Evolutionary conservation across 805 yeast genomes (phyloP), one percentile per base, ranked within the genome.

Genomic region (Zygoascus biomembranicola): DNA sequence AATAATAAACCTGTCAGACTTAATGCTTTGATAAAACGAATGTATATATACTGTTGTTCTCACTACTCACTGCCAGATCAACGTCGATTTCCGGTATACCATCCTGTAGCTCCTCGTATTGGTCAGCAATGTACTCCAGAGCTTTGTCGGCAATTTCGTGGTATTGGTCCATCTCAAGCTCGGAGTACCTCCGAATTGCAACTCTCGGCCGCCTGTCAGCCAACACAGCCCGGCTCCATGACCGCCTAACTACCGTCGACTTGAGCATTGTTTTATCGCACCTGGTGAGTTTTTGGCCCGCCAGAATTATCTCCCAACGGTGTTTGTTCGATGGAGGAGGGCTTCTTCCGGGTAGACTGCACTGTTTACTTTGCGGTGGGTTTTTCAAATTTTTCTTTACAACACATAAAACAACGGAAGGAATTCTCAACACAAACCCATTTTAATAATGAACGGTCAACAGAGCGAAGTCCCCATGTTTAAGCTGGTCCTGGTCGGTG

Each of bases 401-500:
- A 35, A 35, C 39, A 44, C 32, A 23, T 44, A 20, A 20, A 23
- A 13, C 47, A 44, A 20, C 16, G 32, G 13, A 44, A 23, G 14
- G 20, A 44, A 44, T 10, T 18, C 44, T n/a, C 14, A 44, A 44
- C 31, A 44, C 14, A 20, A 23, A 4, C 31, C 16, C 2, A 3
- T 13, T 19, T 13, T 14, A 16, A 44, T 19, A 14, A 48, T 39
- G 44, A 49, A 39, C 46, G 47, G 46, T 37, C 43, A 49, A 18
- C 44, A 49, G n/a, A 20, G 68, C 63, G 69, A 72, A 55, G 95
- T 90, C 74, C 98, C 99, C 65, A 88, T 96, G 63, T 94, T 94
- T 77, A 94, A 94, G 80, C 84, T 94, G 74, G 99, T 94, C 68
- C 84, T 94, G 69, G 99, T 94, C 77, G 99, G 99, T 73, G 99